These are phyloP conservation scores for Macrolepiota albuminosa DNA, from an alignment of 768 basidiomycete species.

Conservation along the genomic window DNA sequence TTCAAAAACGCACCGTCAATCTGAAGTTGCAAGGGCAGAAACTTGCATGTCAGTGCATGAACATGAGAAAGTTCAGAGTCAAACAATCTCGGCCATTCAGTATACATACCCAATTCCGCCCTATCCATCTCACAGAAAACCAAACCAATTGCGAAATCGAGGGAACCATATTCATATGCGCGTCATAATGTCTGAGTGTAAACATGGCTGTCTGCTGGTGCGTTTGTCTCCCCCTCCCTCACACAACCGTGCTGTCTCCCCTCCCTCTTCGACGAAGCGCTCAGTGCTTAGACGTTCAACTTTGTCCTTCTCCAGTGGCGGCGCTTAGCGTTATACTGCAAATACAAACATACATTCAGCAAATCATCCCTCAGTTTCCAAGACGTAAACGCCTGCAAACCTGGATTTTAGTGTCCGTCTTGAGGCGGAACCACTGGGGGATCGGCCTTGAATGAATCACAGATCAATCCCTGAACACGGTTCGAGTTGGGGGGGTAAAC, in stretches of 20 bases:
- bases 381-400: slow-evolving; percentile 35
- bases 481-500: slow-evolving; percentile 15
- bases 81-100: background rate
- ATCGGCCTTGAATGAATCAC: slow-evolving; percentile 63
- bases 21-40: background rate
- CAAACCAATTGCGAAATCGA: background rate
- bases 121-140: background rate
- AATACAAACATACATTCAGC: slow-evolving; percentile 7
- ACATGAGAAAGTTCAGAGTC: too few relatives aligned
- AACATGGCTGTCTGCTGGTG: slow-evolving; percentile 17
- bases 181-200: slow-evolving; percentile 15
- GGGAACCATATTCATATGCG: slow-evolving; percentile 17
- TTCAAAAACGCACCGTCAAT: background rate
- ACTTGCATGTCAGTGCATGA: background rate
- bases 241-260: background rate
- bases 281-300: slow-evolving; percentile 77
- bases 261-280: background rate
- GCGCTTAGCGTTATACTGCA: slow-evolving; percentile 89
- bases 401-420: slow-evolving; percentile 94
- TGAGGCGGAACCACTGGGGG: slow-evolving; percentile 98
- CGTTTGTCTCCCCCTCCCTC: slow-evolving; percentile 1
- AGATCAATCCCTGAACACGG: background rate
- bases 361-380: background rate
- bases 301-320: slow-evolving; percentile 99
- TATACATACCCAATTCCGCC: background rate